phyloP scores from a whole-genome alignment of 2,329 filamentous ascomycete species.

The Curvularia sp. region DNA sequence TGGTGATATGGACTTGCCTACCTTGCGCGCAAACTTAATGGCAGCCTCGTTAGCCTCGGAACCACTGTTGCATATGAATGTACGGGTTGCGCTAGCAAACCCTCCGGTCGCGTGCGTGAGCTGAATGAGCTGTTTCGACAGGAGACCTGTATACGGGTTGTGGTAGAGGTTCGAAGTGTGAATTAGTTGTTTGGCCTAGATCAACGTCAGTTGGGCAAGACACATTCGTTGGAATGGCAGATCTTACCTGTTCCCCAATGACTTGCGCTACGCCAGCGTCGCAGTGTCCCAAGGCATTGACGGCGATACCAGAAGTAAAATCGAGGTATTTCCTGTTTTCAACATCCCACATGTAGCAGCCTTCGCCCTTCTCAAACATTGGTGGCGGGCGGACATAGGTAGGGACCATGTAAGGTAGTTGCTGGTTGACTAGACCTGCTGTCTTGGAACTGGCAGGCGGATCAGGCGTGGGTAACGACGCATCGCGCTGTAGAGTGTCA shows the following conservation, averaged over 20 bases:
- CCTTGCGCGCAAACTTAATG: constrained; percentile 95
- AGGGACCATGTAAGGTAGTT: constrained; percentile 89
- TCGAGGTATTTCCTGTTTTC: constrained; percentile 91
- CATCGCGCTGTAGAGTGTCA: constrained; percentile 40
- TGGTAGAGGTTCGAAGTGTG: constrained; percentile 97
- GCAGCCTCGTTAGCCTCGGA: constrained; percentile 97
- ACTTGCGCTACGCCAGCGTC: constrained; percentile 79
- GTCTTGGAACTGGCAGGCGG: constrained; percentile 77
- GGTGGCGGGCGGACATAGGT: constrained; percentile 91
- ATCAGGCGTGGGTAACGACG: constrained; percentile 70
- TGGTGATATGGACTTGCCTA: constrained; percentile 76
- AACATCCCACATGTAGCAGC: constrained; percentile 87
- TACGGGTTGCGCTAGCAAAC: constrained; percentile 80
- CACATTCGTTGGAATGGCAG: not conserved
- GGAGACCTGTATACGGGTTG: constrained; percentile 90
- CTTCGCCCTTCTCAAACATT: constrained; percentile 87
- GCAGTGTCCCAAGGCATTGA: constrained; percentile 90
- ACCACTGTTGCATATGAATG: constrained; percentile 96
- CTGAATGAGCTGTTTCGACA: constrained; percentile 84
- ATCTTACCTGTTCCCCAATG: constrained; percentile 74
- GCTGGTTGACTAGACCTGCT: constrained; percentile 74
- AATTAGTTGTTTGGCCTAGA: constrained; percentile 70
- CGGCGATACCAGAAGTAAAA: constrained; percentile 94
- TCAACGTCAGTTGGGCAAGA: constrained; percentile 20
- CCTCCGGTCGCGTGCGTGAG: constrained; percentile 79